Percentiles rank a stretch among this genome's conserved stretches.
These are phyloP conservation scores for Paulownia fortunei DNA, from an alignment of 257 asterid genomes.

Conservation along the genomic window DNA sequence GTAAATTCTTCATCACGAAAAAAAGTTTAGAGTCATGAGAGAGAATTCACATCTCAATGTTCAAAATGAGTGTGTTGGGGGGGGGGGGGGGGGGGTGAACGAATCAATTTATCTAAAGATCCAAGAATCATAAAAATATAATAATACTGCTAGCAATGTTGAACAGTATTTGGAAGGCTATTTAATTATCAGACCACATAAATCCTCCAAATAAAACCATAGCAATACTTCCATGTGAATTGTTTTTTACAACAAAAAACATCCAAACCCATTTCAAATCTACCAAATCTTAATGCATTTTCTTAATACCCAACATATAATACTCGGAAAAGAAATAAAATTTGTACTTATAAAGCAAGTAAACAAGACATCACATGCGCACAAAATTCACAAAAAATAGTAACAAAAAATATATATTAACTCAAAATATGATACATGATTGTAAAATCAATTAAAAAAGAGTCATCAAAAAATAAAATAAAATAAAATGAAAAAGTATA, in stretches of 20 bases:
- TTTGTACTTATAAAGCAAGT: not conserved
- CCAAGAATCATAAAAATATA: not conserved
- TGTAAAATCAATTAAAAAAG: not conserved
- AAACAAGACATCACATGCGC: not conserved
- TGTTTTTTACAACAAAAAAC: not conserved
- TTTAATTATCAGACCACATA: not conserved
- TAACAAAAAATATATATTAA: not conserved
- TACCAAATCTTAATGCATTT: not conserved
- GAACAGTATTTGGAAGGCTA: not conserved
- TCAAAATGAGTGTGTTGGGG: not conserved
- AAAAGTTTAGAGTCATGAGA: not conserved
- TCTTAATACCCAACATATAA: not conserved
- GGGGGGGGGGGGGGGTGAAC: not conserved
- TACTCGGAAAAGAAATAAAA: not conserved
- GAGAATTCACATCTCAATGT: not conserved
- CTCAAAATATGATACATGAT: not conserved
- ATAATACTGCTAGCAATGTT: not conserved
- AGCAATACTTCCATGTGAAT: too few species aligned
- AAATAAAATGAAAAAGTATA: constrained; percentile 26
- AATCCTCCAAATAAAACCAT: not conserved
- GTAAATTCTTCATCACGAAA: not conserved
- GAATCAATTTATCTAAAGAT: not conserved
- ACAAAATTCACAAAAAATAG: not conserved
- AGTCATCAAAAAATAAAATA: not conserved
- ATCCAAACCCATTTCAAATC: not conserved